Base-by-base conservation (phyloP, 306 rosid genomes). In the Luffa acutangula region DNA sequence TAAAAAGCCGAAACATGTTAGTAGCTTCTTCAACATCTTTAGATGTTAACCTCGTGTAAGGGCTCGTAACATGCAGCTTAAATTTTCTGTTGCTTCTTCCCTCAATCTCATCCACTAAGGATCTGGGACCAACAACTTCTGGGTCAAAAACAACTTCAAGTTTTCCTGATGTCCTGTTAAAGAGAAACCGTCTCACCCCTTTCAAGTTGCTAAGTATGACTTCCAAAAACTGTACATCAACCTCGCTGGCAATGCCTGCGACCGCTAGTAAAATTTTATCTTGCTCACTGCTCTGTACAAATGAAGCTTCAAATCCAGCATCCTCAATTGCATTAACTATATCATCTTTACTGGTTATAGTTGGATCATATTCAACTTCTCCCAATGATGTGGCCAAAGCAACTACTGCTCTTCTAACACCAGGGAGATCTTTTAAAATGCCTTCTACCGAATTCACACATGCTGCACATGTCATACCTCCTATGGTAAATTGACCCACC, bases 401-500 rank as follows among this genome's bases (percentile, higher is more conserved):
- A 39, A 95, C 99, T 43, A 88, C 96, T 10, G 99, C 97, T 83
- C 89, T 91, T 83, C 85, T 88, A 67, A 93, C 96, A 81, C 99
- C 99, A 14, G 96, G 91, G 77, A 95, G 86, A 80, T 87, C 83
- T 86, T 86, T 89, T 74, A 95, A 84, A 83, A 93, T 95, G 48
- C 96, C 86, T 84, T 95, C 99, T 80, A 95, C 97, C 57, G 99
- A 93, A 82, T 93, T 93, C 79, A 95, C 99, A 77, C 99, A 95
- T 36, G 99, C 99, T 73, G 99, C 97, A 84, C 99, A 95, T 80
- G 99, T 95, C 97, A 95, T 95, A 69, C 99, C 99, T 63, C 99
- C 92, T 43, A 95, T 91, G 31, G 89, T 86, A 88, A 95, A 95
- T 87, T 92, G 99, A 75, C 97, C 99, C 75, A 86, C 76, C 82